Evolutionary conservation across 768 basidiomycete genomes (phyloP).

Genomic region (Cubamyces lactineus): DNA sequence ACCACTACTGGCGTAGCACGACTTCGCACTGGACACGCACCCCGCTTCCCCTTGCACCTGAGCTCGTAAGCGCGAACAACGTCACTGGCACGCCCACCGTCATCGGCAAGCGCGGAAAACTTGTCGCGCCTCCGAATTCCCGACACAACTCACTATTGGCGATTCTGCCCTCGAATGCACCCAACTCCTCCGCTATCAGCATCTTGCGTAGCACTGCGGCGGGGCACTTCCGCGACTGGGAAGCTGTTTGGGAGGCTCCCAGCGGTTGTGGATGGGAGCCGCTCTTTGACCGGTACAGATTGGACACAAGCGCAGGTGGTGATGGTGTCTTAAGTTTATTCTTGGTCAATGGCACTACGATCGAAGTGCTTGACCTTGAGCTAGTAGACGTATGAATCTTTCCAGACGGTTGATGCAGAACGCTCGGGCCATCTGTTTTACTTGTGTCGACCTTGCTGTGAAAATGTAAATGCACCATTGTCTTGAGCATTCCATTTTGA

Average conservation of each 20-base stretch:
- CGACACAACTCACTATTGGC: constrained; percentile 29
- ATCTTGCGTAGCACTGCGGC: constrained; percentile 36
- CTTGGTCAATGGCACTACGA: constrained; percentile 36
- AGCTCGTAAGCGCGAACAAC: constrained; percentile 36
- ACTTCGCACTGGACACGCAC: constrained; percentile 38
- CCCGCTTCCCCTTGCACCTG: constrained; percentile 33
- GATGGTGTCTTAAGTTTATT: constrained; percentile 41
- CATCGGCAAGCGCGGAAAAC: constrained; percentile 44
- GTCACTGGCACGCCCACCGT: constrained; percentile 41
- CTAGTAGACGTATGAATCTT: constrained; percentile 16
- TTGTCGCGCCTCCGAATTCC: constrained; percentile 28
- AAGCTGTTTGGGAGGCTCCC: constrained; percentile 35
- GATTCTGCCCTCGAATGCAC: constrained; percentile 40
- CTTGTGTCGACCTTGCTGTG: too few species aligned
- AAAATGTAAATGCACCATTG: too few species aligned
- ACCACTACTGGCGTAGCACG: constrained; percentile 37
- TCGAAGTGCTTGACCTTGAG: constrained; percentile 36
- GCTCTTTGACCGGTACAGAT: constrained; percentile 38
- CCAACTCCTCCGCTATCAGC: constrained; percentile 37
- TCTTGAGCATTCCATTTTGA: too few species aligned
- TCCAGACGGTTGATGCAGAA: not conserved
- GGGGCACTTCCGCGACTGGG: constrained; percentile 40
- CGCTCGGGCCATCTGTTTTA: too few species aligned
- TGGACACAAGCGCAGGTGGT: constrained; percentile 20
- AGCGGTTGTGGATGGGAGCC: constrained; percentile 40